phyloP scores from a whole-genome alignment of 1,139 yeast species.

The Candida labiduridarum region DNA sequence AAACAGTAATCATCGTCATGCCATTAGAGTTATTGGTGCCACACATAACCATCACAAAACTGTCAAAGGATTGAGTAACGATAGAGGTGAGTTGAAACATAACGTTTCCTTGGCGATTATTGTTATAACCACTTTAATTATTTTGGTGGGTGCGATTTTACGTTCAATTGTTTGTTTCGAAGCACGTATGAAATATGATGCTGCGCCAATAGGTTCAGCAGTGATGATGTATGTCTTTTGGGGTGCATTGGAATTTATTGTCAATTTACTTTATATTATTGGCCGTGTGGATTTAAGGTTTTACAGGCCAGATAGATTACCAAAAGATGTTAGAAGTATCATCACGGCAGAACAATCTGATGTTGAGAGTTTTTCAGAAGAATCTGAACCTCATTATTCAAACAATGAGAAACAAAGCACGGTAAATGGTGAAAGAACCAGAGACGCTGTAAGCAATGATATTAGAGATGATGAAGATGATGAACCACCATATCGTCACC shows the following conservation, averaged over 20 bases:
- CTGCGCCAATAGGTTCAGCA: constrained; percentile 32
- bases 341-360: constrained; percentile 47
- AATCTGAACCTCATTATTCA: neutral
- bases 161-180: constrained; percentile 60
- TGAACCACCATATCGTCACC: neutral
- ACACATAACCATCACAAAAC: constrained; percentile 45
- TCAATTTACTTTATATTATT: constrained; percentile 55
- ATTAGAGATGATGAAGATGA: neutral
- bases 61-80: constrained; percentile 46
- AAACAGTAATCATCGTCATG: constrained; percentile 52
- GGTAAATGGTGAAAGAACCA: neutral
- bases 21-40: constrained; percentile 52
- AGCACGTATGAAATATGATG: constrained; percentile 26
- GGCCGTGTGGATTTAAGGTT: constrained; percentile 75
- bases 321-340: constrained; percentile 39
- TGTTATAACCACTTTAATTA: constrained; percentile 50
- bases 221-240: constrained; percentile 68
- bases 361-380: constrained; percentile 8
- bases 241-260: constrained; percentile 60
- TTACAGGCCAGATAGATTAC: constrained; percentile 70
- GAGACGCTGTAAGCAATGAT: neutral
- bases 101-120: constrained; percentile 51
- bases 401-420: constrained; percentile 1
- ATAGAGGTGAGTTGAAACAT: constrained; percentile 53
- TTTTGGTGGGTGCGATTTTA: constrained; percentile 59